A percentile compares a stretch with the other conserved stretches of the same genome.
These are phyloP conservation scores for Trematosphaeria pertusa DNA, from an alignment of 2,329 filamentous ascomycete species.

Conservation along the genomic window DNA sequence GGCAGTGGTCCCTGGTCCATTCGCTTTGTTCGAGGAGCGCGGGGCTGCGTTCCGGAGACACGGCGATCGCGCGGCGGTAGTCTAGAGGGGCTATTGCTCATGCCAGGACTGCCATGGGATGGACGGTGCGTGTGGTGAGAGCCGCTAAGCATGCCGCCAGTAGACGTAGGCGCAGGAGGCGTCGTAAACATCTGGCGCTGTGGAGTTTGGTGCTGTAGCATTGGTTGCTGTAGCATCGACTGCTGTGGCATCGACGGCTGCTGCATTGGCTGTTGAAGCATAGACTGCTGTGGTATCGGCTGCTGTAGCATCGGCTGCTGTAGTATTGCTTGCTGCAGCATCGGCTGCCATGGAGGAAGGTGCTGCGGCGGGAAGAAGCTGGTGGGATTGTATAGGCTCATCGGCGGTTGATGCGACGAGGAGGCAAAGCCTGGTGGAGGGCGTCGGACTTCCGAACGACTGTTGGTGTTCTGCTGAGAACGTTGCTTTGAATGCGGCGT, in stretches of 20 bases:
- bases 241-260: neutral
- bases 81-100: neutral
- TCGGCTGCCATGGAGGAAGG: too few species aligned
- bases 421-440: neutral
- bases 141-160: too few species aligned
- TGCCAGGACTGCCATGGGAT: too few species aligned
- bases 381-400: neutral
- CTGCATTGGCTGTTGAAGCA: neutral
- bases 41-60: slow-evolving; percentile 5
- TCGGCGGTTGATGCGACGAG: neutral
- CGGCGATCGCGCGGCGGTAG: slow-evolving; percentile 3
- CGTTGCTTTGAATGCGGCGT: too few species aligned
- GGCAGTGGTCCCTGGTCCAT: slow-evolving; percentile 39
- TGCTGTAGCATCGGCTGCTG: too few species aligned
- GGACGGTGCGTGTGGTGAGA: neutral
- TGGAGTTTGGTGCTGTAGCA: too few species aligned
- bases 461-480: neutral
- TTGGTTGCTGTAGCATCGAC: too few species aligned
- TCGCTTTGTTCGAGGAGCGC: slow-evolving; percentile 25
- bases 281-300: too few species aligned
- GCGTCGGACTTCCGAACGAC: neutral
- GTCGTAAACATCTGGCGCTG: too few species aligned
- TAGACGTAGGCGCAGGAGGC: too few species aligned
- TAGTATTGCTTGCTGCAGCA: too few species aligned
- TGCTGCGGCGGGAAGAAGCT: neutral